Percentiles rank a stretch among this genome's conserved stretches.
phyloP scores from a whole-genome alignment of 108 stramenopile genomes.

The Cyclostephanos tholiformis region DNA sequence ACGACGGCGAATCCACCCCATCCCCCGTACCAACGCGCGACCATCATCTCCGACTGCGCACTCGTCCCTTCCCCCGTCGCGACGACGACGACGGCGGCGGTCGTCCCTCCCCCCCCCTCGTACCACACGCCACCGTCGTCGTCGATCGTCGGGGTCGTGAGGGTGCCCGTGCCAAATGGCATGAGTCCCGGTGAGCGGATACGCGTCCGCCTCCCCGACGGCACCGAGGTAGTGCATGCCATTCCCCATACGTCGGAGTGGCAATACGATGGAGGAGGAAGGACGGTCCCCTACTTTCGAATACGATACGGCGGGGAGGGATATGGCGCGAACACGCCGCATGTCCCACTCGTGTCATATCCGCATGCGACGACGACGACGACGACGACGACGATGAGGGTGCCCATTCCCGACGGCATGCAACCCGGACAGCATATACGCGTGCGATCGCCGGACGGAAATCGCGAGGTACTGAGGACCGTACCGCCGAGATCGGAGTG shows the following conservation, averaged over 20 bases:
- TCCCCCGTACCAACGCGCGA: constrained; percentile 13
- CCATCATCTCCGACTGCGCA: too few relatives aligned
- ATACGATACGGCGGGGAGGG: constrained; percentile 11
- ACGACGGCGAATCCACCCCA: neutral
- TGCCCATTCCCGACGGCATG: too few relatives aligned
- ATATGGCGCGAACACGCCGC: neutral
- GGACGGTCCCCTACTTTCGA: constrained; percentile 26
- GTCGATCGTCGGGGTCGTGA: constrained; percentile 20
- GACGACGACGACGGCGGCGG: neutral
- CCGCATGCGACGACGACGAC: neutral
- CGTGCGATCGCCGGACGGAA: constrained; percentile 39
- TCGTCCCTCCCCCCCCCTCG: too few relatives aligned
- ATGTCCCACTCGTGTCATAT: neutral
- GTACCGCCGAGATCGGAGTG: constrained; percentile 38
- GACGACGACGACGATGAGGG: constrained; percentile 25
- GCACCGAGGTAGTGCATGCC: constrained; percentile 26
- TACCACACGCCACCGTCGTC: neutral
- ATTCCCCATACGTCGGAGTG: constrained; percentile 40
- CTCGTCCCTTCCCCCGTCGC: constrained; percentile 12
- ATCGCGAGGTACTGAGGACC: constrained; percentile 19
- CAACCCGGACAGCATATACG: constrained; percentile 38
- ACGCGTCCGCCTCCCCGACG: constrained; percentile 34
- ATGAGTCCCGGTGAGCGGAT: constrained; percentile 45
- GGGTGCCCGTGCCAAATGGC: constrained; percentile 36
- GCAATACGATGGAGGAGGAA: constrained; percentile 15